Percentiles rank a stretch among this genome's conserved stretches.
These are phyloP conservation scores for Sarocladium brachiariae DNA, from an alignment of 2,329 filamentous ascomycete genomes.

Conservation along the genomic window DNA sequence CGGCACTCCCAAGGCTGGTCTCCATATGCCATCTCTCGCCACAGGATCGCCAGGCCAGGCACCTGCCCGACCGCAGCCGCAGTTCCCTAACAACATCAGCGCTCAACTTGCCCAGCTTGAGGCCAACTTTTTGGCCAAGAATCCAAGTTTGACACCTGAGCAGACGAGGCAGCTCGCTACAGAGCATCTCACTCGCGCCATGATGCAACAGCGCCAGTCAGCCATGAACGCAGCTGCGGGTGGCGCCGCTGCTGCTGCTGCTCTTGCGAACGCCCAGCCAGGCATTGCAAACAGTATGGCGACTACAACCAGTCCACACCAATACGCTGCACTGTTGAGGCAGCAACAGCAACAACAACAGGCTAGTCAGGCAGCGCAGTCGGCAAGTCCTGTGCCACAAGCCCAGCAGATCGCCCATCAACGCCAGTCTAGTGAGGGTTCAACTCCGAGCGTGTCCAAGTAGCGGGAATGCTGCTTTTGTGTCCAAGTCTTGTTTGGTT, in stretches of 20 bases:
- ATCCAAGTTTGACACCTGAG: slow-evolving; percentile 44
- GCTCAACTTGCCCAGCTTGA: slow-evolving; percentile 46
- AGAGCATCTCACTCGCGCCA: slow-evolving; percentile 39
- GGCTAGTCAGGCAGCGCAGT: slow-evolving; percentile 18
- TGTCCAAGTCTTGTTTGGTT: not conserved
- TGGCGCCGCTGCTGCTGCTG: slow-evolving; percentile 20
- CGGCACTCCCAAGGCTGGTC: slow-evolving; percentile 30
- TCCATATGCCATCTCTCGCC: slow-evolving; percentile 40
- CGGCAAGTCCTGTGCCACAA: slow-evolving; percentile 8
- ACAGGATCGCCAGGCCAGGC: slow-evolving; percentile 37
- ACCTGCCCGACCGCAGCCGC: slow-evolving; percentile 24
- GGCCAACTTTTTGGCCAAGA: slow-evolving; percentile 41
- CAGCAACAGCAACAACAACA: slow-evolving; percentile 48
- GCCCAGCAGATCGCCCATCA: slow-evolving; percentile 10
- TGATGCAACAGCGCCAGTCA: slow-evolving; percentile 42
- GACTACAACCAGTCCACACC: slow-evolving; percentile 46
- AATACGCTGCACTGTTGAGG: slow-evolving; percentile 52
- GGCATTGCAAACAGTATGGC: slow-evolving; percentile 40
- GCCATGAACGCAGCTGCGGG: slow-evolving; percentile 52
- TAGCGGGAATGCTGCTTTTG: not conserved
- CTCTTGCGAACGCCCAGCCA: slow-evolving; percentile 28
- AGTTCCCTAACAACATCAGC: slow-evolving; percentile 40
- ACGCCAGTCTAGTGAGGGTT: slow-evolving; percentile 13
- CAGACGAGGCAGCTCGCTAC: slow-evolving; percentile 44
- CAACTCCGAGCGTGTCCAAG: slow-evolving; percentile 9